Percentiles rank a stretch among this genome's conserved stretches.
Conservation (phyloP, 2,329 filamentous ascomycete genomes). For the Cladosporium cucumerinum region DNA sequence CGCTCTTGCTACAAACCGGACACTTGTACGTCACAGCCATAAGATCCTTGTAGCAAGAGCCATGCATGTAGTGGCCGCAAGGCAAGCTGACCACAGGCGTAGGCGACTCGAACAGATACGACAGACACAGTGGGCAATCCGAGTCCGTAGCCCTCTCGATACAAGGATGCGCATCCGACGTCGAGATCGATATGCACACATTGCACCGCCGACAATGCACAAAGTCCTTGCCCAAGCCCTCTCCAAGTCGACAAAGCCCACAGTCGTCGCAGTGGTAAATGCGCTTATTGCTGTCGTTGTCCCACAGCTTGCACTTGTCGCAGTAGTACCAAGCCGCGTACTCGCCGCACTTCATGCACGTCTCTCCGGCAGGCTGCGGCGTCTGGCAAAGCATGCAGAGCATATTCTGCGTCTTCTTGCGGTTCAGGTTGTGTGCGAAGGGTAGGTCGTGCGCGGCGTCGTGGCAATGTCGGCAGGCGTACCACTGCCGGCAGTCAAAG, state of each 20-base stretch:
- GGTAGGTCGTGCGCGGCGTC: conserved; percentile 70
- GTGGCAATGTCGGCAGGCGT: conserved; percentile 92
- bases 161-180: conserved; percentile 81
- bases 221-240: conserved; percentile 92
- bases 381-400: conserved; percentile 92
- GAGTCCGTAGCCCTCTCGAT: conserved; percentile 93
- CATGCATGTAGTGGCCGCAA: conserved; percentile 94
- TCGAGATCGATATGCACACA: conserved; percentile 88
- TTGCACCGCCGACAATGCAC: conserved; percentile 98
- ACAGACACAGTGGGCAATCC: conserved; percentile 93
- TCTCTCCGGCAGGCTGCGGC: conserved; percentile 75
- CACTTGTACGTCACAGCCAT: conserved; percentile 92
- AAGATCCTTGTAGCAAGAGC: conserved; percentile 81
- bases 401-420: conserved; percentile 88
- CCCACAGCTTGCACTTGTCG: conserved; percentile 92
- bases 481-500: conserved; percentile 84
- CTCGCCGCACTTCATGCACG: conserved; percentile 72
- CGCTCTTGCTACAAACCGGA: conserved; percentile 91
- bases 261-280: conserved; percentile 97
- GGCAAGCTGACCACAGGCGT: conserved; percentile 88
- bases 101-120: conserved; percentile 92
- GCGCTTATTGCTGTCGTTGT: conserved; percentile 82
- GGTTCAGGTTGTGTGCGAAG: conserved; percentile 57
- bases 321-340: conserved; percentile 88
- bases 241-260: conserved; percentile 87